phyloP scores from a whole-genome alignment of 371 early-diverging fungal species.

The Dichotomocladium elegans region DNA sequence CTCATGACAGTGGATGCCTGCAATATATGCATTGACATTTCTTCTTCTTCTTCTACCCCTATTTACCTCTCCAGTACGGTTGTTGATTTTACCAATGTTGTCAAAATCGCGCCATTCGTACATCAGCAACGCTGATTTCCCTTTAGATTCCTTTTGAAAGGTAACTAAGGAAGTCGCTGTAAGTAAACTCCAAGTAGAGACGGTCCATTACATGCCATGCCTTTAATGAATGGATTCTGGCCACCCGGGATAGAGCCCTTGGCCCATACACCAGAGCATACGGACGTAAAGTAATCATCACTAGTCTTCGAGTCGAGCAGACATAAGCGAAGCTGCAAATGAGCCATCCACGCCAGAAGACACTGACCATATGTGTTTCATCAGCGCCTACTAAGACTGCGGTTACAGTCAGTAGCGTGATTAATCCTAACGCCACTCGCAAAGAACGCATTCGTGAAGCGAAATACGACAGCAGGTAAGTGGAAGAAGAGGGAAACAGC shows the following conservation, averaged over 20 bases:
- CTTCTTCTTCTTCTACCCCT: too few species aligned
- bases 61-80: constrained; percentile 17
- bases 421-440: not conserved
- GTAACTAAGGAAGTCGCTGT: constrained; percentile 29
- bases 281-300: constrained; percentile 33
- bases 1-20: too few species aligned
- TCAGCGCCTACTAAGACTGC: not conserved
- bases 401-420: not conserved
- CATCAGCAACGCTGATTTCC: constrained; percentile 43
- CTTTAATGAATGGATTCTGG: constrained; percentile 34
- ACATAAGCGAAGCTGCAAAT: too few species aligned
- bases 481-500: too few species aligned
- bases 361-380: constrained; percentile 6
- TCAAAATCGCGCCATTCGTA: constrained; percentile 55
- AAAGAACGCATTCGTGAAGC: constrained; percentile 1
- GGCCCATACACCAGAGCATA: constrained; percentile 49
- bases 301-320: constrained; percentile 23
- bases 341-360: too few species aligned
- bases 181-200: not conserved
- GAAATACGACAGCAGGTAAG: too few species aligned
- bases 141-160: constrained; percentile 32
- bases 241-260: constrained; percentile 44
- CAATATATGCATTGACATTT: too few species aligned
- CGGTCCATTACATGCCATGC: constrained; percentile 10
- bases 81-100: constrained; percentile 29